Conservation (phyloP, 2,329 filamentous ascomycete species). For the Penicillium sp. region DNA sequence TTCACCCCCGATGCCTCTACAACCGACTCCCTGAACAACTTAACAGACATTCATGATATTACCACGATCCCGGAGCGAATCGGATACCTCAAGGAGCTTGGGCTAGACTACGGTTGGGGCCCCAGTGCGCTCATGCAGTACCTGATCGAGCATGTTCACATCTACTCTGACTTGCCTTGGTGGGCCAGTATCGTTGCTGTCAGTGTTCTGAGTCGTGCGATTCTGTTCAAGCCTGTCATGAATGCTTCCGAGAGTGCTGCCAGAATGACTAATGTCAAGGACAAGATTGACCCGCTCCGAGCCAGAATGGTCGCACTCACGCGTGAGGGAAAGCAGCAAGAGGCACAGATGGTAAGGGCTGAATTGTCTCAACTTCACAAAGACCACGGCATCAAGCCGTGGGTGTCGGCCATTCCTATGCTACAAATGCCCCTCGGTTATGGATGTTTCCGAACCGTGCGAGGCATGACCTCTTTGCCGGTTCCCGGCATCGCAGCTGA, state of each 20-base stretch:
- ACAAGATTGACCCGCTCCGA: conserved; percentile 57
- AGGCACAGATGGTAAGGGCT: conserved; percentile 48
- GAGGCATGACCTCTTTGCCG: conserved; percentile 73
- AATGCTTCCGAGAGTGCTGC: conserved; percentile 63
- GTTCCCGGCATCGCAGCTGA: conserved; percentile 75
- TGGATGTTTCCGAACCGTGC: conserved; percentile 76
- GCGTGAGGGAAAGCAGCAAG: conserved; percentile 48
- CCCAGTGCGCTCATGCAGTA: conserved; percentile 73
- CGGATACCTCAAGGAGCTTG: conserved; percentile 79
- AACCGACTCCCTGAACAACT: conserved; percentile 11
- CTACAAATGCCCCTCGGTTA: conserved; percentile 71
- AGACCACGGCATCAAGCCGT: conserved; percentile 55
- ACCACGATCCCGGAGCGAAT: conserved; percentile 70
- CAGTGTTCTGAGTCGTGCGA: conserved; percentile 64
- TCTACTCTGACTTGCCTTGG: conserved; percentile 77
- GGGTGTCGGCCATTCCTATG: conserved; percentile 57
- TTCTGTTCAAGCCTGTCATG: conserved; percentile 67
- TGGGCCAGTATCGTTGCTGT: conserved; percentile 71
- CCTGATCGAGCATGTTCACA: conserved; percentile 78
- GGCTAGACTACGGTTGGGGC: conserved; percentile 85
- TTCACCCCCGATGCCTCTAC: conserved; percentile 13
- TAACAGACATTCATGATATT: conserved; percentile 36
- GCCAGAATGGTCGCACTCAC: conserved; percentile 54
- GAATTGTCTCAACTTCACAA: conserved; percentile 56
- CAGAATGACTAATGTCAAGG: conserved; percentile 62